Conservation (phyloP, 345 rosid species). For the Euclidium syriacum region DNA sequence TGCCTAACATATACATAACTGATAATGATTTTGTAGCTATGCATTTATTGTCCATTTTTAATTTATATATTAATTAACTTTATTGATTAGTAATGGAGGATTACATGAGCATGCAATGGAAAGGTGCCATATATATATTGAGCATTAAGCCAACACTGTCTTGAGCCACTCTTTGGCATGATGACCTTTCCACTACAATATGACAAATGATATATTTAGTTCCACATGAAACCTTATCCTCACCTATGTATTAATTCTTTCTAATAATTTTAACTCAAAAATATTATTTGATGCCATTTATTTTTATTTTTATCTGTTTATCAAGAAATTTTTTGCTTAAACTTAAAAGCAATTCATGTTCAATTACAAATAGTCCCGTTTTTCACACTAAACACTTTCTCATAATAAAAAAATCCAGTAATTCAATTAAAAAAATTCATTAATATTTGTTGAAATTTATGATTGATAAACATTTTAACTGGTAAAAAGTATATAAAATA, state of each 20-base stretch:
- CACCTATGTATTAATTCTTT: neutral
- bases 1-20: slow-evolving; percentile 11
- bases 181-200: slow-evolving; percentile 27
- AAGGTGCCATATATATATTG: neutral
- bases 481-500: too few relatives aligned
- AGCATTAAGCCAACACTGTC: slow-evolving; percentile 16
- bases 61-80: neutral
- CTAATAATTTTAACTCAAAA: neutral
- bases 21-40: neutral
- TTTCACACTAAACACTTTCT: too few relatives aligned
- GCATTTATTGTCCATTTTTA: slow-evolving; percentile 8
- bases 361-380: too few relatives aligned
- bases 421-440: too few relatives aligned
- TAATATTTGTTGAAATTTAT: too few relatives aligned
- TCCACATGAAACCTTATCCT: slow-evolving; percentile 8
- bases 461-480: too few relatives aligned
- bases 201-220: slow-evolving; percentile 13
- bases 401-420: too few relatives aligned
- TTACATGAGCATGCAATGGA: slow-evolving; percentile 23
- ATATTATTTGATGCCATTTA: neutral
- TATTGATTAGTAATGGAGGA: slow-evolving; percentile 13
- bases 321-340: too few relatives aligned
- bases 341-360: too few relatives aligned
- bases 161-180: slow-evolving; percentile 36
- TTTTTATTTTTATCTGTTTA: too few relatives aligned